Evolutionary conservation across 139 green algal species (phyloP).

Genomic region (Chlamydomonas applanata): DNA sequence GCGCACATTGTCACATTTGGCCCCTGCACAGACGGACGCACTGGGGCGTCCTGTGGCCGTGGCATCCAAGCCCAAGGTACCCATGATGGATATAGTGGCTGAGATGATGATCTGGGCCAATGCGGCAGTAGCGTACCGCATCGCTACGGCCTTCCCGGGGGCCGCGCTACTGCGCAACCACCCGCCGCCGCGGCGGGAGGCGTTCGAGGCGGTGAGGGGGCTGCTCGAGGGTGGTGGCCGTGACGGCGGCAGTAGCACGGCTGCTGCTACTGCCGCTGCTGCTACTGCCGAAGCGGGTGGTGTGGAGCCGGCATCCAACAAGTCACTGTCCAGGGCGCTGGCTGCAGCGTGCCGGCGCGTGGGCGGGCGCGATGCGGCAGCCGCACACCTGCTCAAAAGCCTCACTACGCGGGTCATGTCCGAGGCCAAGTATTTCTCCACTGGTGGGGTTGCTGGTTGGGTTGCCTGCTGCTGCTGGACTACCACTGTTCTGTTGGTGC

Average conservation of each 20-base stretch:
- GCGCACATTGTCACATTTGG: background rate
- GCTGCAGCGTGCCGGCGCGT: constrained; percentile 1
- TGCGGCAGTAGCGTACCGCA: constrained; percentile 46
- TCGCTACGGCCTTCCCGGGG: constrained; percentile 42
- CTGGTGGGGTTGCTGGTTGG: no score
- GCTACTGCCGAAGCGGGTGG: background rate
- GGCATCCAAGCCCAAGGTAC: constrained; percentile 40
- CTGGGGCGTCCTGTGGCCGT: constrained; percentile 31
- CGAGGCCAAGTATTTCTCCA: constrained; percentile 58
- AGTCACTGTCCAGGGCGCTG: constrained; percentile 1
- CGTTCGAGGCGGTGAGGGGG: constrained; percentile 35
- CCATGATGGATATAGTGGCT: constrained; percentile 61
- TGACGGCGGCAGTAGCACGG: background rate
- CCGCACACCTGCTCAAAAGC: constrained; percentile 31
- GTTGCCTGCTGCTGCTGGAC: no score
- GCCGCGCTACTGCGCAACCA: constrained; percentile 59
- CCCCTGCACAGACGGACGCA: constrained; percentile 25
- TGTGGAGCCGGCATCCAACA: constrained; percentile 10
- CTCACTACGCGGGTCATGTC: constrained; percentile 71
- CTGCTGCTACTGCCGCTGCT: background rate
- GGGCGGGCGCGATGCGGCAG: constrained; percentile 6
- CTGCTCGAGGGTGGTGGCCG: background rate
- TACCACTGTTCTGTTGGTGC: no score
- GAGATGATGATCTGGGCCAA: constrained; percentile 65
- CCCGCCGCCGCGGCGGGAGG: constrained; percentile 46